Conservation (phyloP, 1,284 basidiomycete species). For the Sanguinoderma infundibulare region DNA sequence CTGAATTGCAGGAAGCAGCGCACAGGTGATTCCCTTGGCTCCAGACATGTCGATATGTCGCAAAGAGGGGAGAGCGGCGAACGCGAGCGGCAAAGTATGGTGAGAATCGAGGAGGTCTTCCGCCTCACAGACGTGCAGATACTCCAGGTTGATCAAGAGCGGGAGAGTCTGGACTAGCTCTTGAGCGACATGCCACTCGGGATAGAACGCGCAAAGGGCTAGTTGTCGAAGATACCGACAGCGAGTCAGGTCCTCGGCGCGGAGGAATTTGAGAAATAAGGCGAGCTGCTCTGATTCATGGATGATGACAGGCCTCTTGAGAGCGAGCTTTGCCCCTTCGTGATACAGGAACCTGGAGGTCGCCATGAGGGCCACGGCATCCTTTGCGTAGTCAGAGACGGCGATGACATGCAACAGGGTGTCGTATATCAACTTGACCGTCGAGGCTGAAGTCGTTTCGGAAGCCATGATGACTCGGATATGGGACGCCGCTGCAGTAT, state of each 20-base stretch:
- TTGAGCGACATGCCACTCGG: background rate
- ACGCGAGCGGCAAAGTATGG: background rate
- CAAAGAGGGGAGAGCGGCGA: background rate
- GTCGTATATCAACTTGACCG: background rate
- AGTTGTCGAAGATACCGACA: background rate
- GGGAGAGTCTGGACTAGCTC: background rate
- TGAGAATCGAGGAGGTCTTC: background rate
- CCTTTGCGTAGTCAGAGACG: background rate
- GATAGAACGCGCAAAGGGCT: background rate
- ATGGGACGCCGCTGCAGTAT: no score
- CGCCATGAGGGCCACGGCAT: background rate
- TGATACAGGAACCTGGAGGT: background rate
- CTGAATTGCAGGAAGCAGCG: background rate
- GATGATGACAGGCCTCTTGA: background rate
- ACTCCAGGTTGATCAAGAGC: background rate
- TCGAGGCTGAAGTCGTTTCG: no score
- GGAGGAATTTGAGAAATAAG: background rate
- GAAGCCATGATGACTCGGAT: no score
- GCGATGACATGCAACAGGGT: background rate
- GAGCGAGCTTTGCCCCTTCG: background rate
- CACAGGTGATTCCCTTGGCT: background rate
- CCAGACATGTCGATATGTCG: background rate
- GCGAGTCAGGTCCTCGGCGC: background rate
- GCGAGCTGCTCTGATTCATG: background rate
- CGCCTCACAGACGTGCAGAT: background rate